Evolutionary conservation across 306 rosid species (phyloP).

Genomic region (Quercus berberidifolia): DNA sequence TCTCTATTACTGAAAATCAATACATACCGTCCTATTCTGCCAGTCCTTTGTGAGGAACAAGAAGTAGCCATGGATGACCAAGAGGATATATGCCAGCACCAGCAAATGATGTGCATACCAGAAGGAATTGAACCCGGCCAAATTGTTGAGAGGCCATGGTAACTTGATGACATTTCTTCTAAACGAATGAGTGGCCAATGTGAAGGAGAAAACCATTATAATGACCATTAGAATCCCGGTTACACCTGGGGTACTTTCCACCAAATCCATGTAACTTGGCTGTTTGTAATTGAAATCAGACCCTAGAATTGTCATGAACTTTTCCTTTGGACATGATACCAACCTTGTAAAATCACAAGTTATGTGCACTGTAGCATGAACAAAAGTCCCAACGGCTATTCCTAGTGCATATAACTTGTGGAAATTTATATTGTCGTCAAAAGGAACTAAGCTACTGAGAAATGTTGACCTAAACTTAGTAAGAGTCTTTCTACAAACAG

Average conservation of each 20-base stretch:
- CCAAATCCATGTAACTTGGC: slow-evolving; percentile 48
- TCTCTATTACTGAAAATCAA: not conserved
- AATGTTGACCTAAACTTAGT: slow-evolving; percentile 62
- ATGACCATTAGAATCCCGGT: slow-evolving; percentile 65
- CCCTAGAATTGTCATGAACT: slow-evolving; percentile 53
- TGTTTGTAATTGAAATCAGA: slow-evolving; percentile 36
- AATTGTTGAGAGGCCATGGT: slow-evolving; percentile 50
- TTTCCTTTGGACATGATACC: slow-evolving; percentile 25
- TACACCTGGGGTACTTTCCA: slow-evolving; percentile 41
- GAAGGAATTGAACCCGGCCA: slow-evolving; percentile 86
- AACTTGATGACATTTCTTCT: slow-evolving; percentile 52
- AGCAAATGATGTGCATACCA: slow-evolving; percentile 97
- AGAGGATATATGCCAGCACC: slow-evolving; percentile 55
- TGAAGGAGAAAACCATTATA: slow-evolving; percentile 67
- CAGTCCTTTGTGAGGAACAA: slow-evolving; percentile 56
- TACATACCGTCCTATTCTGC: slow-evolving; percentile 64
- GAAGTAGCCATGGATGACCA: slow-evolving; percentile 65
- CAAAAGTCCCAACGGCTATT: slow-evolving; percentile 47
- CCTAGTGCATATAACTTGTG: slow-evolving; percentile 66
- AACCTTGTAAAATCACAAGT: slow-evolving; percentile 81
- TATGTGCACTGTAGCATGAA: slow-evolving; percentile 53
- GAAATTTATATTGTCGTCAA: slow-evolving; percentile 82
- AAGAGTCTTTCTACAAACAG: slow-evolving; percentile 83
- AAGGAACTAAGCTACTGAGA: slow-evolving; percentile 62
- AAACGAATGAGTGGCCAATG: slow-evolving; percentile 68